phyloP scores from a whole-genome alignment of 805 yeast species.

The Saccharomycopsis sp. region DNA sequence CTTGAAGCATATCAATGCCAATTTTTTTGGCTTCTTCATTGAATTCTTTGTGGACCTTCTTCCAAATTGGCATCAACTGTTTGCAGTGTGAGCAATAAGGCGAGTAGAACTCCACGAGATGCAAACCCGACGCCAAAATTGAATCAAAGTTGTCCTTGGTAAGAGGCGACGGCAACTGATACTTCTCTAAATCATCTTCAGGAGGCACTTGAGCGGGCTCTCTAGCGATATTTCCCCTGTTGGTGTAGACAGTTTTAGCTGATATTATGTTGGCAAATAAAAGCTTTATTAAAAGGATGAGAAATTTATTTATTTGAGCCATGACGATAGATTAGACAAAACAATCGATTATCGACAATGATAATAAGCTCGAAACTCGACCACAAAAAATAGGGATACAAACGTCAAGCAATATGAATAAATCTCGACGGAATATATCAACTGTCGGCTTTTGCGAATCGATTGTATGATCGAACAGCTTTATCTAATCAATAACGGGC shows the following conservation, averaged over 20 bases:
- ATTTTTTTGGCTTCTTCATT: slow-evolving; percentile 37
- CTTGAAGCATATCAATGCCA: slow-evolving; percentile 58
- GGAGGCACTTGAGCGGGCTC: neutral
- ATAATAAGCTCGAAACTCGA: neutral
- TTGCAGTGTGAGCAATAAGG: slow-evolving; percentile 87
- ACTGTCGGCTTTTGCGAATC: no score
- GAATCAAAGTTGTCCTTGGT: slow-evolving; percentile 44
- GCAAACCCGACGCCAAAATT: slow-evolving; percentile 44
- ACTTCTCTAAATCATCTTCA: neutral
- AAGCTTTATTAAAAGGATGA: neutral
- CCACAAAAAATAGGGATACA: no score
- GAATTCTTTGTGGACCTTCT: slow-evolving; percentile 48
- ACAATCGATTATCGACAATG: neutral
- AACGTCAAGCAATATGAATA: no score
- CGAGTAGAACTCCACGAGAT: slow-evolving; percentile 82
- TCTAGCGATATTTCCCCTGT: slow-evolving; percentile 1
- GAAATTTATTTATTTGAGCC: neutral
- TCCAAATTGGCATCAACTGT: slow-evolving; percentile 78
- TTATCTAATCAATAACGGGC: neutral
- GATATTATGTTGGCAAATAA: slow-evolving; percentile 1
- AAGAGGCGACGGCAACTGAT: slow-evolving; percentile 44
- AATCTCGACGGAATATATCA: no score
- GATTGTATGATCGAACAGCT: neutral
- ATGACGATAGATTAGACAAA: no score
- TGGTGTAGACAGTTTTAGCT: neutral